Percentiles rank a stretch among this genome's conserved stretches.
Conservation (phyloP, 2,329 filamentous ascomycete genomes). For the Lachnellula subtilissima region DNA sequence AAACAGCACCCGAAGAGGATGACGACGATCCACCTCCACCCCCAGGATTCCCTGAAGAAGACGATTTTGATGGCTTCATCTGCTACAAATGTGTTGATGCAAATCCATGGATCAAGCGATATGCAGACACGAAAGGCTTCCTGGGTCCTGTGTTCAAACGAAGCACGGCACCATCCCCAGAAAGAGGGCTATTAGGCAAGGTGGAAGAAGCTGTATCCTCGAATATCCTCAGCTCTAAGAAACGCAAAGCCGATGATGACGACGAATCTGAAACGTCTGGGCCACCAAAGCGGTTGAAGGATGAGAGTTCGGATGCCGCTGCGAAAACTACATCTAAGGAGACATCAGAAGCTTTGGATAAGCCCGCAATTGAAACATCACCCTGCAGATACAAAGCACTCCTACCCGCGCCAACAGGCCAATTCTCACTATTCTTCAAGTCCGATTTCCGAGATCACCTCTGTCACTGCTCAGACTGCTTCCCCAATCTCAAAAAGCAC, state of each 20-base stretch:
- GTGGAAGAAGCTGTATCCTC: constrained; percentile 19
- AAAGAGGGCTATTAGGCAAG: constrained; percentile 26
- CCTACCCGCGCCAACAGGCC: constrained; percentile 47
- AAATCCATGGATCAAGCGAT: constrained; percentile 86
- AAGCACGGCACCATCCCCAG: constrained; percentile 28
- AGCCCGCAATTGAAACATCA: constrained; percentile 6
- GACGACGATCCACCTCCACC: constrained; percentile 66
- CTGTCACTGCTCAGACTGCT: constrained; percentile 81
- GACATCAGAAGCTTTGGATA: constrained; percentile 1
- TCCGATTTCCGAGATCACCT: constrained; percentile 74
- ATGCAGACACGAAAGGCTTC: constrained; percentile 77
- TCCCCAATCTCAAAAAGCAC: constrained; percentile 63
- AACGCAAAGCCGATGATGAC: constrained; percentile 60
- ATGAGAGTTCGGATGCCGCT: constrained; percentile 5
- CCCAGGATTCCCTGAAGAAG: constrained; percentile 81
- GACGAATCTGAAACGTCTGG: constrained; percentile 28
- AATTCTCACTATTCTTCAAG: constrained; percentile 78
- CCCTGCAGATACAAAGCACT: constrained; percentile 59
- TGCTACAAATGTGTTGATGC: constrained; percentile 92
- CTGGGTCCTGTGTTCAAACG: constrained; percentile 62
- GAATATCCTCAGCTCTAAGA: constrained; percentile 41
- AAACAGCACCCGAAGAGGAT: constrained; percentile 38
- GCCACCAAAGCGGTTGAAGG: constrained; percentile 48
- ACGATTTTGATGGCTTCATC: constrained; percentile 83
- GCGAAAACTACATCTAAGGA: neutral